Percentiles rank a stretch among this genome's conserved stretches.
Evolutionary conservation across 1,284 basidiomycete genomes (phyloP).

Genomic region (Ceratobasidium sp.): DNA sequence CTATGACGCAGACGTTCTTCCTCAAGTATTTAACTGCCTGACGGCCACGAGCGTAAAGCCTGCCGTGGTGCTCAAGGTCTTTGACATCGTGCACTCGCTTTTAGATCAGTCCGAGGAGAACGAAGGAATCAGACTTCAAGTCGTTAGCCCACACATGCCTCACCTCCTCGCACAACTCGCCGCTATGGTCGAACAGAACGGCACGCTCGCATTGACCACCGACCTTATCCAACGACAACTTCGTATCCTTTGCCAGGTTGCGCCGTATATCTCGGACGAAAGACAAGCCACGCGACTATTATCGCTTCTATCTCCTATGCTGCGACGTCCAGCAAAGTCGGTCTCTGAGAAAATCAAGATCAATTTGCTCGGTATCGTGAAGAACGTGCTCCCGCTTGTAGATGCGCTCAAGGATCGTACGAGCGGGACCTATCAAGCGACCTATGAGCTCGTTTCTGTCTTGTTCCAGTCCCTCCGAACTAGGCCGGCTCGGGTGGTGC

Average conservation of each 20-base stretch:
- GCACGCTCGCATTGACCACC: conserved; percentile 61
- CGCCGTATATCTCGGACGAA: conserved; percentile 76
- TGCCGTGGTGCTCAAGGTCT: conserved; percentile 79
- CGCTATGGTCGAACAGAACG: conserved; percentile 69
- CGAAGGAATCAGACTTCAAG: conserved; percentile 61
- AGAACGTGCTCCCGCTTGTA: conserved; percentile 77
- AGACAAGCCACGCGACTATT: conserved; percentile 81
- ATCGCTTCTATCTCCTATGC: conserved; percentile 79
- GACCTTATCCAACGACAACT: conserved; percentile 89
- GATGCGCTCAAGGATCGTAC: conserved; percentile 68
- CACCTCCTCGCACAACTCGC: conserved; percentile 80
- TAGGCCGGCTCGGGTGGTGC: conserved; percentile 72
- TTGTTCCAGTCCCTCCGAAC: conserved; percentile 81
- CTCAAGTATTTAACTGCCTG: conserved; percentile 84
- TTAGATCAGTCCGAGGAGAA: conserved; percentile 68
- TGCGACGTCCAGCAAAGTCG: conserved; percentile 79
- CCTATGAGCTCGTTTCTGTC: conserved; percentile 74
- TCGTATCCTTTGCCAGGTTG: conserved; percentile 80
- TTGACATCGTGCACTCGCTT: conserved; percentile 87
- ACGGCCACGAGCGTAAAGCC: conserved; percentile 89
- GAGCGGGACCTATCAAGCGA: conserved; percentile 65
- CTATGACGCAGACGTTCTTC: conserved; percentile 76
- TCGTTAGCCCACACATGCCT: conserved; percentile 83
- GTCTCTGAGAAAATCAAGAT: conserved; percentile 90
- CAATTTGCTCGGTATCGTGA: conserved; percentile 83